Conservation (phyloP, 139 green algal species). For the Haematococcus lacustris region DNA sequence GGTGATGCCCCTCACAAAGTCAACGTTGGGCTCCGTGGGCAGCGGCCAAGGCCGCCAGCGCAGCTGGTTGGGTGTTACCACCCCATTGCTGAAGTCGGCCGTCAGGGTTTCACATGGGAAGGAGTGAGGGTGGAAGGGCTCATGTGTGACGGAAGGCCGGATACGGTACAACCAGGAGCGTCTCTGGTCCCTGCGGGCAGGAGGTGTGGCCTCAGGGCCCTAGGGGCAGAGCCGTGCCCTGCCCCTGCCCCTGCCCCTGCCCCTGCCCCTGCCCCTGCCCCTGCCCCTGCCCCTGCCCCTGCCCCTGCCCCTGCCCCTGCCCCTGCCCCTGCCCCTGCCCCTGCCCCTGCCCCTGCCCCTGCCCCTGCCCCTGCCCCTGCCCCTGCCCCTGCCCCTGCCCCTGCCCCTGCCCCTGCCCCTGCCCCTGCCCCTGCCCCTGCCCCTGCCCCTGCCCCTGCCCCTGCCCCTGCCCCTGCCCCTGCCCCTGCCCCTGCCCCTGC, state of each 20-base stretch:
- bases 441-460: too few species aligned
- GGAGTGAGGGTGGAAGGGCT: conserved; percentile 49
- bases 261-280: background rate
- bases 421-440: too few species aligned
- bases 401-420: too few species aligned
- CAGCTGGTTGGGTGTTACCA: conserved; percentile 88
- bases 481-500: too few species aligned
- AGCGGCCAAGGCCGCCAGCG: conserved; percentile 75
- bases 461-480: too few species aligned
- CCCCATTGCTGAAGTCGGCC: conserved; percentile 50
- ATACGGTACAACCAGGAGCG: conserved; percentile 92
- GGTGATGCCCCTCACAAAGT: conserved; percentile 80
- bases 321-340: background rate
- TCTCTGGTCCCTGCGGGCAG: conserved; percentile 41
- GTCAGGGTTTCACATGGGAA: conserved; percentile 58
- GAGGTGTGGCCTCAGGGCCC: background rate
- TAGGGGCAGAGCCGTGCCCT: background rate
- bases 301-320: background rate
- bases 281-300: too few species aligned
- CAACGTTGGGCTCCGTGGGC: conserved; percentile 39
- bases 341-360: background rate
- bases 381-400: too few species aligned
- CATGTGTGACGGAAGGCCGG: conserved; percentile 78
- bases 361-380: background rate
- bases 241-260: background rate